Percentiles rank a stretch among this genome's conserved stretches.
These are phyloP conservation scores for Onygenales sp. DNA, from an alignment of 2,329 filamentous ascomycete genomes.

Conservation along the genomic window DNA sequence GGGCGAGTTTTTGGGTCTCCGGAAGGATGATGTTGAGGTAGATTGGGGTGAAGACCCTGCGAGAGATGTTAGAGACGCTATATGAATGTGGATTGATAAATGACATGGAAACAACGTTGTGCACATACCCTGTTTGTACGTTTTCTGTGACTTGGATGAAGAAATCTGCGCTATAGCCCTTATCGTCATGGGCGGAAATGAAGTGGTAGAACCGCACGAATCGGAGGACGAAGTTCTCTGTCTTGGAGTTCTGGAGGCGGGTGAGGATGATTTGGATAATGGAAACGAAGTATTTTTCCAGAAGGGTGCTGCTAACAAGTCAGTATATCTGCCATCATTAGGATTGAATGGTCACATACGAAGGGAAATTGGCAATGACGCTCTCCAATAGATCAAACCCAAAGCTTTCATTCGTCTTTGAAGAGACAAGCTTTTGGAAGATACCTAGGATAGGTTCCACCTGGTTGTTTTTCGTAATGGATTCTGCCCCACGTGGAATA, in stretches of 20 bases:
- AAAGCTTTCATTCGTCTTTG: constrained; percentile 74
- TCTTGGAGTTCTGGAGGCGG: constrained; percentile 59
- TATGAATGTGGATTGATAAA: constrained; percentile 7
- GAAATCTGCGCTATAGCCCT: constrained; percentile 83
- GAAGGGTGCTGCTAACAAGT: constrained; percentile 38
- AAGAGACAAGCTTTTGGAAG: constrained; percentile 79
- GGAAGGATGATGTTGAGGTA: constrained; percentile 82
- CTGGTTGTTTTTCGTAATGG: constrained; percentile 70
- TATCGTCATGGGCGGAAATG: constrained; percentile 67
- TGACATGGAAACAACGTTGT: background rate
- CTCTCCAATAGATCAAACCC: constrained; percentile 86
- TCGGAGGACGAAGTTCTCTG: constrained; percentile 74
- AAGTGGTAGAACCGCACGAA: constrained; percentile 95
- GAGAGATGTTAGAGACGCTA: constrained; percentile 1
- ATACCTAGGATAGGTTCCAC: constrained; percentile 85
- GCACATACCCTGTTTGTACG: constrained; percentile 57
- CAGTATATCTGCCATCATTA: background rate
- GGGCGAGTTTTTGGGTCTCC: constrained; percentile 77
- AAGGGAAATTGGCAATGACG: constrained; percentile 62
- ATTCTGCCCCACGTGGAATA: constrained; percentile 63
- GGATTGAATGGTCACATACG: constrained; percentile 40
- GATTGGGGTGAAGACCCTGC: constrained; percentile 58
- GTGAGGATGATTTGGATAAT: constrained; percentile 77
- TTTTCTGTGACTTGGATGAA: constrained; percentile 78
- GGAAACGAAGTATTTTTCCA: constrained; percentile 69